Evolutionary conservation across 129 eudicot genomes (phyloP).

Genomic region (Gnaphalium uliginosum): DNA sequence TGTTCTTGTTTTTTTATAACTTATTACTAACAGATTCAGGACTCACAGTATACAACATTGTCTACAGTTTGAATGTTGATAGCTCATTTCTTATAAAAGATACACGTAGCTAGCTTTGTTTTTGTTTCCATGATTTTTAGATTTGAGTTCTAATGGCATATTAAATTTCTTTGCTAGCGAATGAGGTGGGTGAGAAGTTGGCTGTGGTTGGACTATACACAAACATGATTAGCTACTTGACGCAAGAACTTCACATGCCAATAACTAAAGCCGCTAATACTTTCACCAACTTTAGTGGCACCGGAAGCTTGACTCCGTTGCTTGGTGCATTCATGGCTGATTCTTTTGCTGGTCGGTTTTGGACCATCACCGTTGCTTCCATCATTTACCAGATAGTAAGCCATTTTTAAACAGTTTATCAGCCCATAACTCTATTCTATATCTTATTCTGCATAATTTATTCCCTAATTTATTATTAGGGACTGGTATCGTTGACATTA

Average conservation of each 20-base stretch:
- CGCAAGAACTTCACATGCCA: slow-evolving; percentile 73
- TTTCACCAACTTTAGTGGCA: slow-evolving; percentile 81
- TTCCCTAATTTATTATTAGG: slow-evolving; percentile 36
- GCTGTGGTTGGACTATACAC: slow-evolving; percentile 85
- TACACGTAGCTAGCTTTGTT: neutral
- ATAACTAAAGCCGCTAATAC: slow-evolving; percentile 85
- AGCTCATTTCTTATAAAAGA: too few species aligned
- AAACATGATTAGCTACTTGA: slow-evolving; percentile 90
- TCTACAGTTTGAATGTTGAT: too few species aligned
- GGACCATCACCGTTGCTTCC: slow-evolving; percentile 90
- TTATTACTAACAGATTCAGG: too few species aligned
- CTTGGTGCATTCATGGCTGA: slow-evolving; percentile 90
- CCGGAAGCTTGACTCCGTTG: slow-evolving; percentile 83
- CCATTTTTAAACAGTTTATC: neutral
- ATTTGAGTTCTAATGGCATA: slow-evolving; percentile 8
- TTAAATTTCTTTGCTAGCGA: slow-evolving; percentile 48
- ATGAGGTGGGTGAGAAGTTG: slow-evolving; percentile 82
- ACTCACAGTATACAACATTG: too few species aligned
- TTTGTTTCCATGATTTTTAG: neutral
- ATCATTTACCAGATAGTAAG: slow-evolving; percentile 66
- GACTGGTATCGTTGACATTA: slow-evolving; percentile 66
- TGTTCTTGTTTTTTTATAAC: neutral
- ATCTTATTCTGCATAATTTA: too few species aligned
- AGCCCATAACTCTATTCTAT: too few species aligned
- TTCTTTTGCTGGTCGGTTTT: slow-evolving; percentile 79